Evolutionary conservation across 345 rosid species (phyloP), one percentile per base, ranked within the genome.

Genomic region (Aquilaria sinensis): DNA sequence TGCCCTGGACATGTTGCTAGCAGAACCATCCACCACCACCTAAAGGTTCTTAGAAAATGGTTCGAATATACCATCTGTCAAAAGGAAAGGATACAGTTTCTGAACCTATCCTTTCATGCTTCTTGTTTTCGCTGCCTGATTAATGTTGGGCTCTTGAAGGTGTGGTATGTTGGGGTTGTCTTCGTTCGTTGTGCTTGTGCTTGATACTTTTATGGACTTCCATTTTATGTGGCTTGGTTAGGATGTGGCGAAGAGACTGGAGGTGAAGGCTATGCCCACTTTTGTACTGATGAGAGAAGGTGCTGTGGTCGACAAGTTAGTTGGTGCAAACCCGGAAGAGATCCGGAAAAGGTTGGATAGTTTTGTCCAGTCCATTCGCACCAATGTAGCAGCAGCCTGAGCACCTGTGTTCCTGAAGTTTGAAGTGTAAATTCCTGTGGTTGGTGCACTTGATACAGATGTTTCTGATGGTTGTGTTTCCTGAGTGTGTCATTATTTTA

Each of bases 221-320:
- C 14, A 72, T 31, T 54, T 41, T 69, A 31, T 23, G 61, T 68
- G 74, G 67, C 66, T 34, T 53, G 31, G 30, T 67, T 71, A 90
- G 97, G 97, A 83, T 58, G 96, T 90, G 61, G 96, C 97, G 3
- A 57, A 67, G 30, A 78, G 70, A 61, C 62, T 86, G 83, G 85
- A 81, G 63, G 74, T 86, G 16, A 90, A 85, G 74, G 97, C 99
- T n/a, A 94, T 94, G 99, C 95, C 99, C 1, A 88, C 99, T 12
- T 90, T 90, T 75, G 16, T 83, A 72, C 71, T 88, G 78, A 75
- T 86, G 85, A 90, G 67, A 70, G 86, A 77, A 61, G 89, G 94
- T 62, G 73, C 68, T 62, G 56, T 45, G 5, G 81, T 72, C 10
- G 95, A 90, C 80, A 94, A 82, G 78, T 55, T 90, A 12, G 95